These are phyloP conservation scores for Solanum sitiens DNA, from an alignment of 257 asterid genomes.

Conservation along the genomic window DNA sequence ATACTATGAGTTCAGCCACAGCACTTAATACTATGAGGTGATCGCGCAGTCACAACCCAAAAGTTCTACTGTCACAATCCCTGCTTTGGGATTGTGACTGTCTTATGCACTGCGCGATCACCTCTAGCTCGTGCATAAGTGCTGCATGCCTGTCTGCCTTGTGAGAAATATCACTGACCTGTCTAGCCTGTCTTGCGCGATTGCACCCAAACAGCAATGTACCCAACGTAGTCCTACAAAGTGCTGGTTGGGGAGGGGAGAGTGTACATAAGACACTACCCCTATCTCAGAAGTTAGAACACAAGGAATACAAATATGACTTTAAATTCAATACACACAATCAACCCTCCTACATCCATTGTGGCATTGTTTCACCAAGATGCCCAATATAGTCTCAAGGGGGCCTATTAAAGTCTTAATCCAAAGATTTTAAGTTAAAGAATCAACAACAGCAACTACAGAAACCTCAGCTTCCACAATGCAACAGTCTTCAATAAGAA, in stretches of 20 bases:
- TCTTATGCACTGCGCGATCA: too few species aligned
- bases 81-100: too few species aligned
- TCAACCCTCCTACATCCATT: neutral
- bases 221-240: neutral
- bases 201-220: neutral
- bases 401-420: too few species aligned
- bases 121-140: too few species aligned
- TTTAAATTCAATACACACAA: neutral
- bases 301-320: neutral
- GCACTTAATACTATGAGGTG: neutral
- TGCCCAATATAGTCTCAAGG: too few species aligned
- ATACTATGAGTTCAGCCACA: neutral
- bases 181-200: neutral
- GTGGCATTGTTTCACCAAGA: neutral
- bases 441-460: neutral
- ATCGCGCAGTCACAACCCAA: too few species aligned
- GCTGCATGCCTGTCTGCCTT: too few species aligned
- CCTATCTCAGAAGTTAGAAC: neutral
- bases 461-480: neutral
- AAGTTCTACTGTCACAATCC: too few species aligned
- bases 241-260: neutral
- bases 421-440: neutral
- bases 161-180: too few species aligned
- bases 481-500: neutral
- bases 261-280: neutral